A percentile compares a stretch with the other conserved stretches of the same genome.
phyloP scores from a whole-genome alignment of 305 asterid genomes.

The Fraxinus ornus region DNA sequence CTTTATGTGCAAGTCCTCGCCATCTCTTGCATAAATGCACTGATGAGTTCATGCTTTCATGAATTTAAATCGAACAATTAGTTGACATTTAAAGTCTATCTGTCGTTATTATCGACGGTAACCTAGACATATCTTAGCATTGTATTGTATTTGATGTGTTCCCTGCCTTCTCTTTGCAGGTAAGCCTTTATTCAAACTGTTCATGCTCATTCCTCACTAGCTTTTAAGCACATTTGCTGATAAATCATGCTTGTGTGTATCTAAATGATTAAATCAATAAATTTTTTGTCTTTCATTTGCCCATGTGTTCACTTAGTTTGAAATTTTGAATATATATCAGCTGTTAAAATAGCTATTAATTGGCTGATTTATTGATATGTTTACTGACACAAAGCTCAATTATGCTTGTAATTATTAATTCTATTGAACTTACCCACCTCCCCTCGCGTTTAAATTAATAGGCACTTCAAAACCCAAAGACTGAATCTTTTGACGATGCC shows the following conservation, averaged over 20 bases:
- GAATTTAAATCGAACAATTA: neutral
- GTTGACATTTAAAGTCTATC: neutral
- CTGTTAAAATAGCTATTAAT: constrained; percentile 13
- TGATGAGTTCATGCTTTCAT: constrained; percentile 9
- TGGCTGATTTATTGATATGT: constrained; percentile 4
- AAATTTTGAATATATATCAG: neutral
- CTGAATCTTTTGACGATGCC: constrained; percentile 33
- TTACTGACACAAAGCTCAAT: neutral
- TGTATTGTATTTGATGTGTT: neutral
- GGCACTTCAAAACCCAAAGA: constrained; percentile 38
- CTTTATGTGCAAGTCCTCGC: neutral
- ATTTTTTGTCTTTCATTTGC: neutral
- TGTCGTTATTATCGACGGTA: neutral
- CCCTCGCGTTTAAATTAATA: constrained; percentile 25
- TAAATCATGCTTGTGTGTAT: neutral
- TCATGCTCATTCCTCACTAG: neutral
- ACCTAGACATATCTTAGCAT: neutral
- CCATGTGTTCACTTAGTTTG: neutral
- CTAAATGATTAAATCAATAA: neutral
- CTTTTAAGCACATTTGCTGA: too few species aligned
- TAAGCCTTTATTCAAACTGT: neutral
- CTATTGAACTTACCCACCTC: constrained; percentile 3
- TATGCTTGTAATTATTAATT: constrained; percentile 13
- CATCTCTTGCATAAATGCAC: neutral
- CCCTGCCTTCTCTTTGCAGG: neutral